Evolutionary conservation across 257 asterid species (phyloP).

Genomic region (Anisodus acutangulus): DNA sequence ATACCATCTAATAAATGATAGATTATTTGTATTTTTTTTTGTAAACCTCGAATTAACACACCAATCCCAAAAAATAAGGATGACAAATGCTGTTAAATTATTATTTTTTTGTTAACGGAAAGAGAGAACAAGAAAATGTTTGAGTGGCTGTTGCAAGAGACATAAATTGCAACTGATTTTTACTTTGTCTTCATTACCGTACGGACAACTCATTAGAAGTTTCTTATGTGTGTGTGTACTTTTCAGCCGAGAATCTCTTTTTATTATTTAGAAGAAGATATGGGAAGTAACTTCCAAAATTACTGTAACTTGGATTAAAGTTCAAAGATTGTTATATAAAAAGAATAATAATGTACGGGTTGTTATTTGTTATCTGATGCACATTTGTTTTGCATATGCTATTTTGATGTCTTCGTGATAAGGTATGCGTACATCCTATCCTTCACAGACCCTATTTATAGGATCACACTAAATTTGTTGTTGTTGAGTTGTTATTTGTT

Average conservation of each 20-base stretch:
- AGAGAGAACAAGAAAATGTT: background rate
- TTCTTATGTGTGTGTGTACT: background rate
- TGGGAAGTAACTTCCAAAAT: conserved; percentile 3
- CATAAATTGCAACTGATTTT: background rate
- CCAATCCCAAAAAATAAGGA: background rate
- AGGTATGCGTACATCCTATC: too few species aligned
- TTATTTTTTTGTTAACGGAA: too few species aligned
- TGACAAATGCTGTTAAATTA: too few species aligned
- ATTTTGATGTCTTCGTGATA: too few species aligned
- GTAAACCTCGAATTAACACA: background rate
- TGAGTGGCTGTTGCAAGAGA: background rate
- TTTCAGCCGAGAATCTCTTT: background rate
- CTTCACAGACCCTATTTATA: too few species aligned
- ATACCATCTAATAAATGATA: too few species aligned
- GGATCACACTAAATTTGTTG: too few species aligned
- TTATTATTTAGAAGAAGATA: background rate
- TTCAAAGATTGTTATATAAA: background rate
- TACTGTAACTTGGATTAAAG: background rate
- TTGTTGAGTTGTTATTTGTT: too few species aligned
- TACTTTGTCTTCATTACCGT: background rate
- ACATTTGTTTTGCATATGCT: too few species aligned
- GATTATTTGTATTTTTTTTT: too few species aligned
- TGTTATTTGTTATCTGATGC: too few species aligned
- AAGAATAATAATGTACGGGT: background rate
- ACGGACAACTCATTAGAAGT: background rate